A percentile compares a stretch with the other conserved stretches of the same genome.
Conservation (phyloP, 805 yeast species). For the Nakazawaea holstii region DNA sequence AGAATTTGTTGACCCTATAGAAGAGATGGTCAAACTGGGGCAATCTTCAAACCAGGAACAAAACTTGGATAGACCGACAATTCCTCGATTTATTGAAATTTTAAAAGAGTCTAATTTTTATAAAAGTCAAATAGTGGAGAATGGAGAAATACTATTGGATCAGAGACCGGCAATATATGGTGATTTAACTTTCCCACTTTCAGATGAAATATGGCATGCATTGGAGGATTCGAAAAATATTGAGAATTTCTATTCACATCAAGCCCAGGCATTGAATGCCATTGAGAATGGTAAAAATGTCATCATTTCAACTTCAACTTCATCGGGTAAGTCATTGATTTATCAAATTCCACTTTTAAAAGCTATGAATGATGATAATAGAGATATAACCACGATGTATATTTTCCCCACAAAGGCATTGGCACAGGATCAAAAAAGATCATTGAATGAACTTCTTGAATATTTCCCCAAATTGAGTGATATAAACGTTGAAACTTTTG, state of each 20-base stretch:
- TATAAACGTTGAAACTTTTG: slow-evolving; percentile 71
- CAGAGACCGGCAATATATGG: slow-evolving; percentile 40
- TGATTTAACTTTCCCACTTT: slow-evolving; percentile 35
- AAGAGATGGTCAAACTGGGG: slow-evolving; percentile 39
- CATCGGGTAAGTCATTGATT: slow-evolving; percentile 92
- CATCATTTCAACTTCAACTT: slow-evolving; percentile 89
- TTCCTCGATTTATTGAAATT: slow-evolving; percentile 43
- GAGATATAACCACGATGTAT: slow-evolving; percentile 65
- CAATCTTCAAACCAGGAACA: slow-evolving; percentile 3
- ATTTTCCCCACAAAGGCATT: slow-evolving; percentile 96
- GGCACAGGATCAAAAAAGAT: slow-evolving; percentile 92
- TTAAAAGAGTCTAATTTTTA: slow-evolving; percentile 48
- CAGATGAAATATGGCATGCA: slow-evolving; percentile 49
- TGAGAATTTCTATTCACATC: slow-evolving; percentile 69
- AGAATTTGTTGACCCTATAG: slow-evolving; percentile 55
- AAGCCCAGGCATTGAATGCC: slow-evolving; percentile 67
- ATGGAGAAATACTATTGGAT: slow-evolving; percentile 38
- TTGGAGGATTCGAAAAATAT: slow-evolving; percentile 43
- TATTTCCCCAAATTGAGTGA: slow-evolving; percentile 39
- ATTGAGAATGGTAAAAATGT: slow-evolving; percentile 56
- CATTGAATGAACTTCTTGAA: slow-evolving; percentile 55
- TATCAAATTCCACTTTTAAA: slow-evolving; percentile 82
- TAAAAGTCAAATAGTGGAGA: slow-evolving; percentile 55
- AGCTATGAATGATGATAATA: slow-evolving; percentile 31
- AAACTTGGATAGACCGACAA: slow-evolving; percentile 31